Evolutionary conservation across 495 filamentous ascomycete species (phyloP), one percentile per base, ranked within the genome.

Genomic region (Hyaloscypha variabilis): DNA sequence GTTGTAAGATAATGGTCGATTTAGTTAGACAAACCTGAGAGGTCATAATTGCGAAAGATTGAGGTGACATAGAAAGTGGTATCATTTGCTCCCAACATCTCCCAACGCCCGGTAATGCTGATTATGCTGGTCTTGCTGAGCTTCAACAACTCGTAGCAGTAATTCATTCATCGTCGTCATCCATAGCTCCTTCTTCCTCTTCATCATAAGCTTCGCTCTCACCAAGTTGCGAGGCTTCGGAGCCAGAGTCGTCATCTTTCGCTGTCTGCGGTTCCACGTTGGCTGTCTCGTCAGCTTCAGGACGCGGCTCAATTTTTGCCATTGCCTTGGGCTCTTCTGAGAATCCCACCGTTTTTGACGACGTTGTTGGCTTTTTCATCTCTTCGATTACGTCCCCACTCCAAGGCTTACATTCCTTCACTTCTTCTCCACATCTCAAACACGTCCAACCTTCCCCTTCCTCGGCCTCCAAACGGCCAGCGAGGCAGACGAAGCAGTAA

Each of bases 401-500:
- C 96, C 95, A 99, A 8, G 95, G 94, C 69, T 88, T 89, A 75
- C 95, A 97, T 74, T 96, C 90, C 74, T 91, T 95, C 21, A 96
- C 85, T 42, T 90, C 58, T 68, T 91, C 90, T 1, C 93, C 93
- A 72, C 95, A 99, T 25, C 96, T 85, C 26, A 99, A 79, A 78
- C 95, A 99, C n/a, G 84, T 77, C 94, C 94, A 99, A 4, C 94
- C 95, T 68, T 98, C 94, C 8, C 94, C 95, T 69, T 97, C 95
- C 76, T 98, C 96, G 3, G 88, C 87, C 73, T 97, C 95, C 11
- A 99, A 77, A 63, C 91, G 87, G 46, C 91, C 90, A 3, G 94
- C 92, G n/a, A 98, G 76, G 75, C 95, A 99, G n/a, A 96, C 91
- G 70, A 94, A 99, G 75, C 95, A 99, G 77, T 98, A 98, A 52